Evolutionary conservation across 2,329 filamentous ascomycete species (phyloP), one percentile per base, ranked within the genome.

Genomic region (Herpotrichia juniperi): DNA sequence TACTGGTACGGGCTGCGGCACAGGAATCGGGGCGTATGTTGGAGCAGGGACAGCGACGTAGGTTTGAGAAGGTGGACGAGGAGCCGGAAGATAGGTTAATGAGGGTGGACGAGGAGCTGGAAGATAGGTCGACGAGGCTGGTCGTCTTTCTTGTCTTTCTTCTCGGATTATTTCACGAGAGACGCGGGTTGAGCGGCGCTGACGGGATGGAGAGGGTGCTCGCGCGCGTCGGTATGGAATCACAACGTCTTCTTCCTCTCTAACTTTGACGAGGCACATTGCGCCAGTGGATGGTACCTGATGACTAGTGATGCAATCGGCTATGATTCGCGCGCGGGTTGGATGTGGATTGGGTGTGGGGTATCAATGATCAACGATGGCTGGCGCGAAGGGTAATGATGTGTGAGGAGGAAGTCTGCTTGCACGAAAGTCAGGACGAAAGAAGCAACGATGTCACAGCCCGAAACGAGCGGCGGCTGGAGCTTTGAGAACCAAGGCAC

Each of bases 261-360:
- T 74, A 49, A 79, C 74, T 54, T 73, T 75, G 66, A 79, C 63
- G 30, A 79, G 75, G 64, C 78, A 80, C 78, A 80, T 79, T 37
- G 57, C 52, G 57, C 25, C 16, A 26, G 22, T 21, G 35, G 42
- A 47, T 26, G 30, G 19, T 43, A 21, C 19, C n/a, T 21, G 24
- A 35, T 5, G 40, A 21, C 22, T 11, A 39, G 47, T 43, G 40
- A 58, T 68, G 66, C 67, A 66, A 66, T 69, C 64, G 62, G 45
- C 50, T 59, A 50, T 69, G 67, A 71, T 71, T 68, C 64, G 68
- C 54, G 65, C 55, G 64, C 31, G 51, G 63, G 66, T 67, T 62
- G 28, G 21, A 19, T 42, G 39, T 26, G 43, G 30, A 19, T 34
- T 30, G 40, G 40, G 40, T 40, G 26, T 32, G 14, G 19, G 46